These are phyloP conservation scores for Themeda triandra DNA, from an alignment of 176 grass and related monocot species.

Conservation along the genomic window DNA sequence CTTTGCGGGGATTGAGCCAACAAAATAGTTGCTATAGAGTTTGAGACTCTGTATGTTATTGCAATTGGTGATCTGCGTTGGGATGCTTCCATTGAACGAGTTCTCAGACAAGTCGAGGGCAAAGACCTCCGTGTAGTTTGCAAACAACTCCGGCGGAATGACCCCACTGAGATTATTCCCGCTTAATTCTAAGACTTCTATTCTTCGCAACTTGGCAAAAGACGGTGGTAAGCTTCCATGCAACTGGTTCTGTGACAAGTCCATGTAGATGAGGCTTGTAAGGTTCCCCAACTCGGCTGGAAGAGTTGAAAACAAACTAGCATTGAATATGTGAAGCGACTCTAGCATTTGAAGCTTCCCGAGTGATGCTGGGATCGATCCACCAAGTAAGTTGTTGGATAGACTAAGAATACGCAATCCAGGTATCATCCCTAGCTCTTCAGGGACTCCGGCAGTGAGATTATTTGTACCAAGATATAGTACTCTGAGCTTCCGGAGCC, in stretches of 20 bases:
- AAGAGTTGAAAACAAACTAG: conserved; percentile 12
- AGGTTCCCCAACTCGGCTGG: not conserved
- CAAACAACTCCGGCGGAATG: too few species aligned
- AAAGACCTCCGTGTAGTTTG: too few species aligned
- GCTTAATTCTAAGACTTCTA: too few species aligned
- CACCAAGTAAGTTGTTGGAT: not conserved
- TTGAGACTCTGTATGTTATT: too few species aligned
- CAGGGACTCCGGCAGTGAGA: conserved; percentile 8
- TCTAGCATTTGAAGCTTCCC: not conserved
- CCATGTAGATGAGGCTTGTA: not conserved
- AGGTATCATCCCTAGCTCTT: not conserved
- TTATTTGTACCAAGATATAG: not conserved
- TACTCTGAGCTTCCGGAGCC: not conserved
- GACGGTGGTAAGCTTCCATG: conserved; percentile 6
- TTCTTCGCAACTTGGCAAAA: not conserved
- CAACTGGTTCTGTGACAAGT: not conserved
- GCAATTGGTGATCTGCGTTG: not conserved
- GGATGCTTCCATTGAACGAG: not conserved
- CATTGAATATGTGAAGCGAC: not conserved
- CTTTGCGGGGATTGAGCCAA: too few species aligned
- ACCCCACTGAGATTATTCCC: too few species aligned
- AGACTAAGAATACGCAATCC: not conserved
- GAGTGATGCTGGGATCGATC: conserved; percentile 1
- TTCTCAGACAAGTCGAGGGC: not conserved
- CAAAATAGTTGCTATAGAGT: too few species aligned